A percentile compares a stretch with the other conserved stretches of the same genome.
These are phyloP conservation scores for Stachybotrys chartarum DNA, from an alignment of 2,329 filamentous ascomycete genomes.

Conservation along the genomic window DNA sequence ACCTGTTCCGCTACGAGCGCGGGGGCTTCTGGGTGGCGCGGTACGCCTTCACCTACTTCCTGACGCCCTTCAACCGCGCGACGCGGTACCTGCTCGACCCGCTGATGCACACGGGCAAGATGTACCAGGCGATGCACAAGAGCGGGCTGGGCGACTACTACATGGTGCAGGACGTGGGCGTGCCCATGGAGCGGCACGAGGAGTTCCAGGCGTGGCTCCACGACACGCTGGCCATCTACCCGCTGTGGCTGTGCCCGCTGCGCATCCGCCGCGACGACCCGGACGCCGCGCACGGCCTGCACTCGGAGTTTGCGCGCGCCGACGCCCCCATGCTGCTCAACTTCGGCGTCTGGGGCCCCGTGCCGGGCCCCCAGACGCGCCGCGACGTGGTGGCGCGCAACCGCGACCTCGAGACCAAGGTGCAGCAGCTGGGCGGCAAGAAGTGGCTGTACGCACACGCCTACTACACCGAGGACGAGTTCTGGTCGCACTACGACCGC, in stretches of 20 bases:
- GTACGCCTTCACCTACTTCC: constrained; percentile 58
- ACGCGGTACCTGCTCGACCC: constrained; percentile 55
- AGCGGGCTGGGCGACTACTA: constrained; percentile 52
- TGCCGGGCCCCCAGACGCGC: constrained; percentile 25
- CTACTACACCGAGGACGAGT: constrained; percentile 61
- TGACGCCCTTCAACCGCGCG: constrained; percentile 56
- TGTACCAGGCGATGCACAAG: constrained; percentile 59
- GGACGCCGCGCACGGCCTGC: constrained; percentile 37
- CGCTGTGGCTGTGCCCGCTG: constrained; percentile 50
- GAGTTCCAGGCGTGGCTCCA: constrained; percentile 44
- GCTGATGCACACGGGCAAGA: constrained; percentile 55
- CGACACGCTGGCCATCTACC: constrained; percentile 38
- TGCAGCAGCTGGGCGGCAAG: constrained; percentile 53
- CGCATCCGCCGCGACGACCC: constrained; percentile 33
- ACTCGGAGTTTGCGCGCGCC: constrained; percentile 35
- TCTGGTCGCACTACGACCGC: constrained; percentile 58
- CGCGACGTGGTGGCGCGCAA: constrained; percentile 46
- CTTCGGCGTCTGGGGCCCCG: constrained; percentile 56
- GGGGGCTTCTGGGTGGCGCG: constrained; percentile 62
- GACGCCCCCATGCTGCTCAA: constrained; percentile 42
- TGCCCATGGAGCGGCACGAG: constrained; percentile 34
- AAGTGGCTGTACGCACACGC: constrained; percentile 67
- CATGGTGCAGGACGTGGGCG: constrained; percentile 58
- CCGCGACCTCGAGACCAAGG: constrained; percentile 50
- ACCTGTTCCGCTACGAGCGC: constrained; percentile 65